These are phyloP conservation scores for barley (Hordeum vulgare) DNA, from an alignment of 176 grass and related monocot species.

Conservation along the genomic window MorexV3_pseudomolecules_assembly NC_058523.1:507753247-507753746, in stretches of 20 bases:
- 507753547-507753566: background rate
- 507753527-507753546: background rate
- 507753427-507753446: background rate
- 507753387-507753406: background rate
- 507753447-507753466: background rate
- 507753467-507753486: constrained; percentile 26
- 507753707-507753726: background rate
- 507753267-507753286: background rate
- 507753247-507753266: constrained; percentile 7
- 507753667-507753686: background rate
- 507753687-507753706: constrained; percentile 17
- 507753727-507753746: background rate
- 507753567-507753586: constrained; percentile 11
- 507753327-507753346: background rate
- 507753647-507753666: background rate
- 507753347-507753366: background rate
- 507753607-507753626: background rate
- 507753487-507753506: background rate
- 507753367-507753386: background rate
- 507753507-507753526: background rate
- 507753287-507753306: background rate
- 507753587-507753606: background rate
- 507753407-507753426: background rate
- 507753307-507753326: background rate
- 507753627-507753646: background rate